Conservation (phyloP, 345 rosid genomes). For the Balakata baccata region DNA sequence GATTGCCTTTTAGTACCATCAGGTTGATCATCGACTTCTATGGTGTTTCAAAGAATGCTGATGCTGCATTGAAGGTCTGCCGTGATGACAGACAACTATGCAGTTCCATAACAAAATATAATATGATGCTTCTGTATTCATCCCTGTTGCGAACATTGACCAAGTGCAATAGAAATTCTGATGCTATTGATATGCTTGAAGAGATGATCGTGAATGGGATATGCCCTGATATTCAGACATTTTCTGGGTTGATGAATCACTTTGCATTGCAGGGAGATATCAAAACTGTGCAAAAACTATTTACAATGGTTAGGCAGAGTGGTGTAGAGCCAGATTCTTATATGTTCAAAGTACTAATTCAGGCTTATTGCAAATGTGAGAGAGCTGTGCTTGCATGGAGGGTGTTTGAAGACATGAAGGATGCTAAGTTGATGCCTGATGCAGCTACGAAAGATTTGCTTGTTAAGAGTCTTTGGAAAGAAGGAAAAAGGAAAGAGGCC, state of each 20-base stretch:
- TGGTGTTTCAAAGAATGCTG: conserved; percentile 79
- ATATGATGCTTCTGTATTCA: conserved; percentile 72
- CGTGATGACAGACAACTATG: conserved; percentile 53
- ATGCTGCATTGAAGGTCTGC: conserved; percentile 79
- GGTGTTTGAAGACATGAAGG: conserved; percentile 71
- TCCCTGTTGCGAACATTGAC: conserved; percentile 72
- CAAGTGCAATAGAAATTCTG: conserved; percentile 62
- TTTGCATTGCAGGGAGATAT: conserved; percentile 73
- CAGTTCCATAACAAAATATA: conserved; percentile 46
- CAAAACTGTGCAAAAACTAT: conserved; percentile 66
- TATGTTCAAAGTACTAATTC: conserved; percentile 65
- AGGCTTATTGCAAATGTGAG: conserved; percentile 73
- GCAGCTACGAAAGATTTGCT: conserved; percentile 69
- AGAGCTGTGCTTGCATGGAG: conserved; percentile 80
- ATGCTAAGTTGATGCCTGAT: conserved; percentile 55
- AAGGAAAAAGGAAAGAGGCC: conserved; percentile 87
- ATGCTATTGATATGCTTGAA: conserved; percentile 62
- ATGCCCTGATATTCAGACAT: conserved; percentile 75
- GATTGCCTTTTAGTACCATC: conserved; percentile 73
- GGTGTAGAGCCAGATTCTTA: conserved; percentile 67
- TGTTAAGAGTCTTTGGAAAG: conserved; percentile 83
- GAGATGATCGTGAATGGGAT: conserved; percentile 63
- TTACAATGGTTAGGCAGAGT: conserved; percentile 66
- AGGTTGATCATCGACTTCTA: conserved; percentile 70
- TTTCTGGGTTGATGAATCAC: conserved; percentile 77